Conservation (phyloP, 2,329 filamentous ascomycete genomes). For the Verticillium albo-atrum region DNA sequence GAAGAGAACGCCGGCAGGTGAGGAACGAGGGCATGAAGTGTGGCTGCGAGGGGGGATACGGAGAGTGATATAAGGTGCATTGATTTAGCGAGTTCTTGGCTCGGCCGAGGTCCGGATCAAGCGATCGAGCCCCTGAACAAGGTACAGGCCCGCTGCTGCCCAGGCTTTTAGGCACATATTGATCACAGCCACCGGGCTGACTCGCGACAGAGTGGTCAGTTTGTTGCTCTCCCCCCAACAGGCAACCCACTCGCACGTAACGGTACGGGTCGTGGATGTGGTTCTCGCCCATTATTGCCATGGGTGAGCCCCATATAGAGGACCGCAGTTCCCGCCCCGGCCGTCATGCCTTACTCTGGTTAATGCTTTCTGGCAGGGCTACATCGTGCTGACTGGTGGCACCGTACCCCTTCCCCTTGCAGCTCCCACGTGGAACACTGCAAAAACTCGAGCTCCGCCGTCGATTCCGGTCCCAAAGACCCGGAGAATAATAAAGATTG, state of each 20-base stretch:
- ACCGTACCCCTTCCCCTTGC: background rate
- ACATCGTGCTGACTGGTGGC: background rate
- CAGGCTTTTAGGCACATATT: background rate
- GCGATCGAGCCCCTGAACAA: background rate
- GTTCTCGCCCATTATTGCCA: background rate
- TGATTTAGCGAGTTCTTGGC: background rate
- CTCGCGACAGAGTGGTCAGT: background rate
- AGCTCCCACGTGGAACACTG: background rate
- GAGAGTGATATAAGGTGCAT: background rate
- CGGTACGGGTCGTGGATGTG: background rate
- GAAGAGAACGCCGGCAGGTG: background rate
- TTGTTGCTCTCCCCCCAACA: background rate
- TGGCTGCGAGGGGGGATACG: background rate
- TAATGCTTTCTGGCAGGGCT: background rate
- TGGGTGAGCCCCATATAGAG: background rate
- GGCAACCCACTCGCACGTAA: background rate
- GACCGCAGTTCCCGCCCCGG: background rate
- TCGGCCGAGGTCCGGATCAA: background rate
- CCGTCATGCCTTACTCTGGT: background rate
- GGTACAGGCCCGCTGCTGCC: background rate
- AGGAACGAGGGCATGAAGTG: background rate
- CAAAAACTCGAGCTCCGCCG: background rate
- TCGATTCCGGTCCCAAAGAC: background rate
- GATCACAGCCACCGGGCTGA: background rate
- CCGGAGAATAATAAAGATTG: background rate